Evolutionary conservation across 2,329 filamentous ascomycete genomes (phyloP), one percentile per base, ranked within the genome.

Genomic region (Coniochaeta ligniaria): DNA sequence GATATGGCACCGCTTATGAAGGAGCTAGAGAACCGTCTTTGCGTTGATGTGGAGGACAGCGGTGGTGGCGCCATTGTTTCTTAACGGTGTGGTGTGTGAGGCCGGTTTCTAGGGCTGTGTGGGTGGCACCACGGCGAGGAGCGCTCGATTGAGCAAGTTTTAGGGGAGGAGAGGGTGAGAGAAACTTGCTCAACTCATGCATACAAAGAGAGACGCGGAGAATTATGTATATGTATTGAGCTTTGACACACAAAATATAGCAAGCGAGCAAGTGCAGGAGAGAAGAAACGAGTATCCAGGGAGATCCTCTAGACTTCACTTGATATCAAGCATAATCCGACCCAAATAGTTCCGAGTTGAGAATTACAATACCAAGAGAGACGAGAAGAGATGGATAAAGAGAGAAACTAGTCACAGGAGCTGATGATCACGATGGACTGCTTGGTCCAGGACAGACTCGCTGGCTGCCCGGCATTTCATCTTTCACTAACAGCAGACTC

Each of bases 1-100:
- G 71, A 64, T 64, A 73, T 64, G 64, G 68, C 64, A 57, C 64
- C 61, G 64, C 68, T 62, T 62, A 68, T 57, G 22, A 65, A 60
- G 31, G 26, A 55, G 20, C 58, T 59, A 26, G 63, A 66, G 22
- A 61, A 60, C 28, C 63, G 61, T 33, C 59, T 63, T 22, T 61
- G 59, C 17, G 64, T 59, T 31, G 63, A 62, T 17, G 62, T 59
- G 17, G 64, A 60, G 31, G 63, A 63, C 24, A 66, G 62, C 54
- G 65, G 61, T 28, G 64, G 61, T 65, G 65, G 65, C 59, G 66
- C 62, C 64, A 66, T 67, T 14, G 28, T 5, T 22, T 14, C 43
- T 22, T 17, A 36, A 24, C 24, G 31, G 47, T 17, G 47, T 52
- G 47, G 24, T 24, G 20, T 47, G 43, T 47, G 43, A 47, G 43